A percentile compares a stretch with the other conserved stretches of the same genome.
Conservation (phyloP, 139 green algal genomes). For the Haematococcus lacustris region DNA sequence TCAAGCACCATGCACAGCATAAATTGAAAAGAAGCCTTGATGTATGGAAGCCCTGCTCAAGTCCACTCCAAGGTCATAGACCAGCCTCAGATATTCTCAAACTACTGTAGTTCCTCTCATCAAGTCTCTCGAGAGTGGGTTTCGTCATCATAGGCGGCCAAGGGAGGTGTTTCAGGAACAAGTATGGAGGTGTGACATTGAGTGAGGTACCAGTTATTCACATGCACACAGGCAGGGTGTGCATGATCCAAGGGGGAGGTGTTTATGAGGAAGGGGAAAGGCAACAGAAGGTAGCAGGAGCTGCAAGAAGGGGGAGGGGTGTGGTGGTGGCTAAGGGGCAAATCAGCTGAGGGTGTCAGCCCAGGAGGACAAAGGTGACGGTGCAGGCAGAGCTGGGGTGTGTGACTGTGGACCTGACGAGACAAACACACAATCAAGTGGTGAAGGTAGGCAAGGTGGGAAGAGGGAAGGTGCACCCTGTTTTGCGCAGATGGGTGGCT, state of each 20-base stretch:
- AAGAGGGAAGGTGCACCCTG: neutral
- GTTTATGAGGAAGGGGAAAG: too few species aligned
- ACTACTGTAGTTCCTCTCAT: constrained; percentile 19
- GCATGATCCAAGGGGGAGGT: too few species aligned
- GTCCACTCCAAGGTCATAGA: neutral
- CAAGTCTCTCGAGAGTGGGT: neutral
- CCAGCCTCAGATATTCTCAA: constrained; percentile 51
- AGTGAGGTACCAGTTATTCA: too few species aligned
- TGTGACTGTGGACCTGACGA: too few species aligned
- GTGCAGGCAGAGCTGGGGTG: too few species aligned
- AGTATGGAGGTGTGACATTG: too few species aligned
- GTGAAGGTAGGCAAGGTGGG: neutral
- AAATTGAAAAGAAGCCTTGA: neutral
- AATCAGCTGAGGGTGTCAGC: too few species aligned
- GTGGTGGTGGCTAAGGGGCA: neutral
- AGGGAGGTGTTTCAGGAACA: too few species aligned
- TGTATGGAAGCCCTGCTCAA: neutral
- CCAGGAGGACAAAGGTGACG: too few species aligned
- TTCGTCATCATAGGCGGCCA: neutral
- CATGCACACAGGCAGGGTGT: too few species aligned
- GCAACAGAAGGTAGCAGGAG: neutral
- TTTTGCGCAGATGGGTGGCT: too few species aligned
- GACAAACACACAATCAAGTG: too few species aligned
- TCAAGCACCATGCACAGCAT: neutral
- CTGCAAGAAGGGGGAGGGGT: neutral